Evolutionary conservation across 2,329 filamentous ascomycete genomes (phyloP).

Genomic region (Geosmithia flava): DNA sequence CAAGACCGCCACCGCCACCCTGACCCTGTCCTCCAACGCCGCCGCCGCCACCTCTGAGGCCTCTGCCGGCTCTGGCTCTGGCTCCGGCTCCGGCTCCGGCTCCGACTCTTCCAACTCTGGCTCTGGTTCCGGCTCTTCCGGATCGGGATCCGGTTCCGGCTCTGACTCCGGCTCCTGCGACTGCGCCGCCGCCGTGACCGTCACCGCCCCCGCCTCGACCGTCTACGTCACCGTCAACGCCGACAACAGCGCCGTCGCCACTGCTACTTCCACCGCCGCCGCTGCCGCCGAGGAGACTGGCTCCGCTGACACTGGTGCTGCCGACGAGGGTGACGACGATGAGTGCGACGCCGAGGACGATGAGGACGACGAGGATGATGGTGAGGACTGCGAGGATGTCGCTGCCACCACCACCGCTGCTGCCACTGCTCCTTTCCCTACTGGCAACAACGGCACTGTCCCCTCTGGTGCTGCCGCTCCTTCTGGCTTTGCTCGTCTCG

Average conservation of each 20-base stretch:
- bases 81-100: slow-evolving; percentile 3
- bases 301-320: slow-evolving; percentile 4
- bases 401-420: not conserved
- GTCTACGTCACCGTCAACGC: slow-evolving; percentile 20
- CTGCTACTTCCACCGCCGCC: slow-evolving; percentile 5
- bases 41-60: not conserved
- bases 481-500: slow-evolving; percentile 20
- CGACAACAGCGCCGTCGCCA: slow-evolving; percentile 8
- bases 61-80: slow-evolving; percentile 1
- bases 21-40: slow-evolving; percentile 9
- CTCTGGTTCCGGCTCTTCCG: slow-evolving; percentile 4
- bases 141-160: slow-evolving; percentile 6
- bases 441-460: slow-evolving; percentile 19
- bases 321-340: slow-evolving; percentile 3
- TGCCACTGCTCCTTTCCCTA: slow-evolving; percentile 22
- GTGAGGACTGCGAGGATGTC: not conserved
- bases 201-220: slow-evolving; percentile 18
- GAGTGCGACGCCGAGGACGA: slow-evolving; percentile 8
- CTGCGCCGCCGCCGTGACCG: slow-evolving; percentile 12
- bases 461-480: slow-evolving; percentile 17
- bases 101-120: not conserved
- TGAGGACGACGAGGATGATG: slow-evolving; percentile 7
- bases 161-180: slow-evolving; percentile 5
- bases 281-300: slow-evolving; percentile 1
- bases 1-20: slow-evolving; percentile 11